These are phyloP conservation scores for Petasospora fabianii DNA, from an alignment of 1,139 yeast species.

Conservation along the genomic window DNA sequence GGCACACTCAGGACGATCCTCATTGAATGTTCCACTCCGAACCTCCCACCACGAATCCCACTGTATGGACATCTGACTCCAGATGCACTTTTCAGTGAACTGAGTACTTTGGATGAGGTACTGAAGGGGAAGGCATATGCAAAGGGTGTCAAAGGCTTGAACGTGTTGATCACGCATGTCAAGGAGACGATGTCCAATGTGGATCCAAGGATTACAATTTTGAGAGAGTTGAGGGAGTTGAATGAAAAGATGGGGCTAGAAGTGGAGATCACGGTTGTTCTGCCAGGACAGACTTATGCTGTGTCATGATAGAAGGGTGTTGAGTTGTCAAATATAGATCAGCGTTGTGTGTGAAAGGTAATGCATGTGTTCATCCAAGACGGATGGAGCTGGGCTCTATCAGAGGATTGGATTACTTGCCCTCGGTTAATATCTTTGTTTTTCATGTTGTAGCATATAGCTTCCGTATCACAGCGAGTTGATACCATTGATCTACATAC, in stretches of 20 bases:
- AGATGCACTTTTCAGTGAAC: conserved; percentile 52
- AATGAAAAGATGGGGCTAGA: conserved; percentile 37
- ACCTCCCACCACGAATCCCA: conserved; percentile 40
- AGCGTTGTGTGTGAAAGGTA: too few species aligned
- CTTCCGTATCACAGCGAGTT: too few species aligned
- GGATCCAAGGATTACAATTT: conserved; percentile 56
- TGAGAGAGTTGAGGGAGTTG: conserved; percentile 44
- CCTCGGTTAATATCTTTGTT: too few species aligned
- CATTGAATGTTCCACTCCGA: conserved; percentile 72
- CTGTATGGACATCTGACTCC: conserved; percentile 84
- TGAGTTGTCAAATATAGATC: too few species aligned
- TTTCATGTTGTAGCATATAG: too few species aligned
- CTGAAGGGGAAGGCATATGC: conserved; percentile 25
- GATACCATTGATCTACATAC: too few species aligned
- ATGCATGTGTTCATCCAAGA: too few species aligned
- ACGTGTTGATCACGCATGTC: conserved; percentile 66
- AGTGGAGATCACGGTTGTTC: conserved; percentile 46
- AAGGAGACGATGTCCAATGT: conserved; percentile 44
- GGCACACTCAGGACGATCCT: conserved; percentile 49
- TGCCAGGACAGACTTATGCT: conserved; percentile 45
- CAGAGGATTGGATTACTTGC: too few species aligned
- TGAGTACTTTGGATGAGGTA: conserved; percentile 26
- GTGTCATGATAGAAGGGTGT: background rate
- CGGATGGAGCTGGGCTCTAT: too few species aligned
- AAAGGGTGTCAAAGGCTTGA: conserved; percentile 39